Evolutionary conservation across 352 stramenopile genomes (phyloP).

Genomic region (Phytophthora macrochlamydospora): DNA sequence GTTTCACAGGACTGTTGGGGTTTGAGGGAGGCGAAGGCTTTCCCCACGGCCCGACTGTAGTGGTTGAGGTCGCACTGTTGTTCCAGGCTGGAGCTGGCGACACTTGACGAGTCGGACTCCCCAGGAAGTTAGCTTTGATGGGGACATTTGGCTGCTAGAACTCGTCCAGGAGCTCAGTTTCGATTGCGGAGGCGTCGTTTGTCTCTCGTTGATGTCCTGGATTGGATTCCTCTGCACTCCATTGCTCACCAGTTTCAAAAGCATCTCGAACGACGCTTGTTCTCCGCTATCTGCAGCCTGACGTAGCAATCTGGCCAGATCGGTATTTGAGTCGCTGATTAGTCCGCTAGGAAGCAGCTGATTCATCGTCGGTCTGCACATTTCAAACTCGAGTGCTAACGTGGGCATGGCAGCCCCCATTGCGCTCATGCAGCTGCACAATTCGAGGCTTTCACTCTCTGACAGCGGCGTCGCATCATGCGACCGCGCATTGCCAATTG

Average conservation of each 20-base stretch:
- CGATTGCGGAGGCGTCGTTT: conserved; percentile 19
- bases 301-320: conserved; percentile 26
- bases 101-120: conserved; percentile 5
- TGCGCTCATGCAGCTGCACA: conserved; percentile 37
- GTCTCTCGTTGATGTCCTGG: conserved; percentile 14
- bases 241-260: conserved; percentile 37
- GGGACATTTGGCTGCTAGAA: background rate
- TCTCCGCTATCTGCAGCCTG: conserved; percentile 19
- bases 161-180: background rate
- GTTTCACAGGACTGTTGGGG: conserved; percentile 24
- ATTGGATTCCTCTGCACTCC: conserved; percentile 20
- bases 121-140: too few species aligned
- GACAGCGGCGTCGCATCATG: conserved; percentile 27
- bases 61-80: conserved; percentile 12
- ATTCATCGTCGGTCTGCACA: conserved; percentile 11
- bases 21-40: conserved; percentile 21
- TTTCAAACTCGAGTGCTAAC: conserved; percentile 34
- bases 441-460: conserved; percentile 33
- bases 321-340: conserved; percentile 21
- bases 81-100: conserved; percentile 27
- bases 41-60: conserved; percentile 21
- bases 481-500: conserved; percentile 32
- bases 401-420: conserved; percentile 33
- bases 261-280: conserved; percentile 32
- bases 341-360: background rate